Base-by-base conservation (phyloP, 192 early-diverging fungal species). In the Jimgerdemannia flammicorona region DNA sequence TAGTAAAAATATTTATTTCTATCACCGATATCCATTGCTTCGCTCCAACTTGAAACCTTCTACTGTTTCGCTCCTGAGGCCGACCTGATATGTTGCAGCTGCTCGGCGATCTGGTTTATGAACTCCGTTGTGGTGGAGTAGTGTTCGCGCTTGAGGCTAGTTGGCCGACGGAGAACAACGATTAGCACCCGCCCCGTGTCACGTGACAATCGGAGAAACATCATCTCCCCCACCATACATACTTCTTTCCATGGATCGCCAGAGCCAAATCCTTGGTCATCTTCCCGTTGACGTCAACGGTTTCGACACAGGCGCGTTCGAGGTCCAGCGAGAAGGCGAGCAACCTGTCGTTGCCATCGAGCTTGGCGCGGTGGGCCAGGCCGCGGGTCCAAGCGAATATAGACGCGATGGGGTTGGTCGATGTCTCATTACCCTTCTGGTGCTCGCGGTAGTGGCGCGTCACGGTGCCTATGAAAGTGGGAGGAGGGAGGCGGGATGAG, bases 191-290 rank as follows among this genome's bases (percentile, higher is more conserved):
- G n/a, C n/a, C n/a, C n/a, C n/a, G n/a, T n/a, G n/a, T n/a, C n/a
- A n/a, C n/a, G n/a, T n/a, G n/a, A n/a, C n/a, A n/a, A n/a, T n/a
- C n/a, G n/a, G n/a, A n/a, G n/a, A n/a, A n/a, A n/a, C n/a, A n/a
- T n/a, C n/a, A n/a, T n/a, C n/a, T n/a, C n/a, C 19, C n/a, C 19
- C 40, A 41, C 67, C 17, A 68, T 19, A 73, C 81, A 77, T 77
- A 83, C 81, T 84, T 87, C 74, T 93, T 91, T 78, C 95, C 96
- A 75, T 99, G 92, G 78, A 99, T 99, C 49, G 95, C 87, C 80
- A 99, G 85, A 40, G 97, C 96, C 73, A 99, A 84, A 81, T 99
- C 97, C 91, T 99, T 99, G 83, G 97, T 99, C 97, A 99, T 99
- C 69, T 94, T 84, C 19, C 90, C 88, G 49, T 86, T 88, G 75